Conservation (phyloP, 2,329 filamentous ascomycete species). For the Trichoderma endophyticum region DNA sequence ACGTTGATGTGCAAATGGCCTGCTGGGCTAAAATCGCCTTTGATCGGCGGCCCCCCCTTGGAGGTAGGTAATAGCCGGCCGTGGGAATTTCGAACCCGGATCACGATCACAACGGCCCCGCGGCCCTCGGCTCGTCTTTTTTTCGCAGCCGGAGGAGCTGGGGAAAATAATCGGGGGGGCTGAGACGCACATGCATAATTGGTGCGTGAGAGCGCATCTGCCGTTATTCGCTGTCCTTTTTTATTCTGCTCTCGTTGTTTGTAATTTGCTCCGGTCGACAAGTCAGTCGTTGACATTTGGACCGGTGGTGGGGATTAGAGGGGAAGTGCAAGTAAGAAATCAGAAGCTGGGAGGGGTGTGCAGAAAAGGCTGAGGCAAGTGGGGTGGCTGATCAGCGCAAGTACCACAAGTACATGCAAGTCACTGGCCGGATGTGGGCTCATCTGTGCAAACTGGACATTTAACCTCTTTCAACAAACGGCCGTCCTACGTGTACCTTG, state of each 20-base stretch:
- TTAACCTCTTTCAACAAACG: background rate
- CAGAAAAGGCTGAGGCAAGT: background rate
- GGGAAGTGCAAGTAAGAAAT: background rate
- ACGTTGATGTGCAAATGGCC: conserved; percentile 5
- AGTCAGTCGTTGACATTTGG: background rate
- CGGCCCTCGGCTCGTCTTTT: background rate
- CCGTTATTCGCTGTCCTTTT: background rate
- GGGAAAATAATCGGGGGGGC: background rate
- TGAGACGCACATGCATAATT: background rate
- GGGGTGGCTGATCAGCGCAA: conserved; percentile 7
- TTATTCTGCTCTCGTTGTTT: background rate
- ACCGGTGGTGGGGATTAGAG: background rate
- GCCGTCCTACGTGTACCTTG: background rate
- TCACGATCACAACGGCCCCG: background rate
- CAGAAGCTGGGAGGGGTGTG: background rate
- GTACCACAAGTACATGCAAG: conserved; percentile 16
- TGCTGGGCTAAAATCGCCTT: conserved; percentile 12
- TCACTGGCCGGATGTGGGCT: background rate
- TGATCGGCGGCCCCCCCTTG: conserved; percentile 1
- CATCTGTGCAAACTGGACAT: background rate
- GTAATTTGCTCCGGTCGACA: background rate
- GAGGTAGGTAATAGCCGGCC: background rate
- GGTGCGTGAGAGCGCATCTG: background rate
- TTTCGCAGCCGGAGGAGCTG: background rate
- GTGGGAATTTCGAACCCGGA: background rate